Base-by-base conservation (phyloP, 805 yeast species). In the Candida rishiriensis region DNA sequence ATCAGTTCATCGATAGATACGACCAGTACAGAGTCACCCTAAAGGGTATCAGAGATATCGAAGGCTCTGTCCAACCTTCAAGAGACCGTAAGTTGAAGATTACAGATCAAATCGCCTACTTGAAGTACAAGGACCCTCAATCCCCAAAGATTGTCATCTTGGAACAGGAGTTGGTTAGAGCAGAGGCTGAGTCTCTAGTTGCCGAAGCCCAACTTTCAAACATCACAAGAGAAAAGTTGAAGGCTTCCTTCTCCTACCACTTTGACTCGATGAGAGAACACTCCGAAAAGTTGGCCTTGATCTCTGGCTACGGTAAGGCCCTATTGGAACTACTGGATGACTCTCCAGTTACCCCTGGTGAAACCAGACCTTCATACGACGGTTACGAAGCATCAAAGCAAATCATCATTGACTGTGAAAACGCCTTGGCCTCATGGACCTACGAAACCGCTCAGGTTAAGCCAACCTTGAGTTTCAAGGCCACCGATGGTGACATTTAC, bases 161-260 rank as follows among this genome's bases (percentile, higher is more conserved):
- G 63, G 95, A 88, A 72, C 95, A 88, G 67, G 95, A 87, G 68
- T 74, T 87, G 63, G 95, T 88, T 47, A 78, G 96, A 69, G 93
- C 93, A 33, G 95, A 88, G 70, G 95, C 95, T 43, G 95, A 88
- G 70, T 83, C 89, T 41, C 73, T 87, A 52, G 95, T 88, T 56
- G 96, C 95, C 40, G 95, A 87, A 71, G 95, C 95, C 29, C 96
- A 88, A 72, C 75, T 88, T 57, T 84, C 91, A 33, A 87, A 87
- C 69, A 86, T 86, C 62, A 86, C 96, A 53, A 77, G 96, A 71
- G 89, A 87, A 63, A 85, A 85, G 69, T 76, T 88, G 63, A 84
- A 86, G 72, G 85, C 87, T 54, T 88, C 95, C 36, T 86, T 78
- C 75, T 77, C 82, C 68, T 84, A 85, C 66, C 90, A 85, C 66